These are phyloP conservation scores for Typha latifolia DNA, from an alignment of 176 grass and related monocot genomes.

Conservation along the genomic window DNA sequence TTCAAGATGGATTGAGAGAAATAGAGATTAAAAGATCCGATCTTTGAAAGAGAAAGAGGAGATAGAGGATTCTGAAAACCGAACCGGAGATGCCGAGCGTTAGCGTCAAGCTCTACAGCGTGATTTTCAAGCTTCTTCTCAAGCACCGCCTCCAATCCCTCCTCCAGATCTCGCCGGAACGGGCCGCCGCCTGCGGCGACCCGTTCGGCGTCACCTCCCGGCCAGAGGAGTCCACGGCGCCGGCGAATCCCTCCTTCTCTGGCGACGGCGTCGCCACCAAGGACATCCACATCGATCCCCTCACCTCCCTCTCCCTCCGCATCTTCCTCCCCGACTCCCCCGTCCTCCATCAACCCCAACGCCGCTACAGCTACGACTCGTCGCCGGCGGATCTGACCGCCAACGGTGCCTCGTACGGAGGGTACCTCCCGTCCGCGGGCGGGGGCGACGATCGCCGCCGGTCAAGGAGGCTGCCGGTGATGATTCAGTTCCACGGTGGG, in stretches of 20 bases:
- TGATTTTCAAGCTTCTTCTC: constrained; percentile 73
- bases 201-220: constrained; percentile 59
- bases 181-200: constrained; percentile 22
- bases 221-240: constrained; percentile 32
- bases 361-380: constrained; percentile 40
- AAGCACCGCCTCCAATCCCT: constrained; percentile 41
- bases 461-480: constrained; percentile 43
- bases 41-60: too few species aligned
- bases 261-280: constrained; percentile 63
- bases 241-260: constrained; percentile 61
- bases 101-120: constrained; percentile 59
- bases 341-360: constrained; percentile 2
- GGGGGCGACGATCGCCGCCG: constrained; percentile 7
- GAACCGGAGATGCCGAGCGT: constrained; percentile 46
- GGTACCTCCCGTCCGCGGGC: constrained; percentile 44
- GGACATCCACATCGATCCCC: constrained; percentile 64
- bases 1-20: too few species aligned
- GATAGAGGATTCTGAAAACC: too few species aligned
- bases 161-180: neutral
- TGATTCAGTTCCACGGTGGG: constrained; percentile 76
- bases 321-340: constrained; percentile 45
- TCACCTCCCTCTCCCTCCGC: constrained; percentile 59
- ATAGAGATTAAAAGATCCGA: too few species aligned
- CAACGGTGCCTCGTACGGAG: constrained; percentile 34
- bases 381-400: neutral